Evolutionary conservation across 345 rosid genomes (phyloP), one percentile per base, ranked within the genome.

Genomic region (Brassica cretica): DNA sequence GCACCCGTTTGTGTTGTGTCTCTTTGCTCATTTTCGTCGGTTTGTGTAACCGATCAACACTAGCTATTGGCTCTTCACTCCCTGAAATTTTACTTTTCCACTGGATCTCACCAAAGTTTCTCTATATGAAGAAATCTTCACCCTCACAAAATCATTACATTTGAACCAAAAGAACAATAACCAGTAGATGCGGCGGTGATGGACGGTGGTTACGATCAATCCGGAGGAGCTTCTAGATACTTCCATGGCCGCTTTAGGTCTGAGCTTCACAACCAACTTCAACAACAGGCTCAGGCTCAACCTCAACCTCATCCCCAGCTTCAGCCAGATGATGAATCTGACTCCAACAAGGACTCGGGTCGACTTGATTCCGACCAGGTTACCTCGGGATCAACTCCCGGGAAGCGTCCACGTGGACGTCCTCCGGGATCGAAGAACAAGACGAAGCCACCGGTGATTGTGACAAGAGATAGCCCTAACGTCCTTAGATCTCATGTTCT

Each of bases 371-470:
- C 83, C 6, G 82, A 82, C 63, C 80, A 76, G 7, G 75, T 49
- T 27, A 84, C 70, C 67, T 81, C 65, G n/a, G 41, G 78, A 1
- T 75, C 84, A 19, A 61, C 76, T 39, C 29, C 80, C 14, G 75
- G 73, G 29, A 90, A 88, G 59, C 92, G 97, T 29, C 92, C 91
- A 6, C 86, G 97, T 24, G 97, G 97, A 35, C 89, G 97, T 15
- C 96, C 96, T 11, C 77, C 92, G 0, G 96, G 96, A 60, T 91
- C 96, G 44, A 91, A 88, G 84, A 89, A 89, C 88, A 89, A 87
- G 74, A 84, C 90, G 2, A 91, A 84, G 70, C 90, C 97, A 0
- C 97, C 94, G 16, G 84, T 91, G 68, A 77, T 91, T 2, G 89
- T 91, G 53, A 86, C 91, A 0, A 82, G 94, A 9, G 94, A 91